Percentiles rank a stretch among this genome's conserved stretches.
Conservation (phyloP, 176 grass and related monocot genomes). For the Echinochloa phyllopogon region DNA sequence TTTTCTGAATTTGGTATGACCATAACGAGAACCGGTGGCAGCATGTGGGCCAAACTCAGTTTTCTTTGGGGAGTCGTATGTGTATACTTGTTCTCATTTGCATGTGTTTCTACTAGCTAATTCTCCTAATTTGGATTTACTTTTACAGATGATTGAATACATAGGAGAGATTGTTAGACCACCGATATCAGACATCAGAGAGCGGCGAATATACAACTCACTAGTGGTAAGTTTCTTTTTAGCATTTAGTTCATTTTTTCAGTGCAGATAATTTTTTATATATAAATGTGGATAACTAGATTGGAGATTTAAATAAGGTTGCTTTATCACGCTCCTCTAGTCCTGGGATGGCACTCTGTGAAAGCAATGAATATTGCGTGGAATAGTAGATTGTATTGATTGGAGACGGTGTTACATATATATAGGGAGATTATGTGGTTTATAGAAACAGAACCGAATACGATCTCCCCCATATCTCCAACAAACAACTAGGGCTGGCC, state of each 20-base stretch:
- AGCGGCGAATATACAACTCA: slow-evolving; percentile 83
- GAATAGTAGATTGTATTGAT: too few relatives aligned
- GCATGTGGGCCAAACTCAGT: not conserved
- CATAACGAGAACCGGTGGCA: not conserved
- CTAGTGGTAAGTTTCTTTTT: slow-evolving; percentile 74
- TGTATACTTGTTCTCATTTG: not conserved
- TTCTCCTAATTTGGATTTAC: slow-evolving; percentile 45
- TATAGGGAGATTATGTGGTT: too few relatives aligned
- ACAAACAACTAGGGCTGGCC: too few relatives aligned
- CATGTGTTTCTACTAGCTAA: slow-evolving; percentile 35
- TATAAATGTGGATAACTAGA: slow-evolving; percentile 19
- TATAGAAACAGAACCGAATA: too few relatives aligned
- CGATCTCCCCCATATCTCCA: too few relatives aligned
- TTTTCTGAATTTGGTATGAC: not conserved
- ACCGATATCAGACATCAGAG: slow-evolving; percentile 90
- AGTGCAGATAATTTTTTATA: slow-evolving; percentile 22
- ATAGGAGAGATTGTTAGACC: slow-evolving; percentile 97
- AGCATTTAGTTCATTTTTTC: slow-evolving; percentile 29
- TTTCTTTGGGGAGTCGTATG: not conserved
- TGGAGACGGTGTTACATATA: too few relatives aligned
- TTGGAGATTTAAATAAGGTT: slow-evolving; percentile 29
- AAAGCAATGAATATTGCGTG: too few relatives aligned
- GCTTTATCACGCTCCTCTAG: slow-evolving; percentile 10
- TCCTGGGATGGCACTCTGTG: not conserved
- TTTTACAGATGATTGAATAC: slow-evolving; percentile 90